Percentiles rank a stretch among this genome's conserved stretches.
These are phyloP conservation scores for Agaricus bisporus DNA, from an alignment of 768 basidiomycete genomes.

Conservation along the genomic window DNA sequence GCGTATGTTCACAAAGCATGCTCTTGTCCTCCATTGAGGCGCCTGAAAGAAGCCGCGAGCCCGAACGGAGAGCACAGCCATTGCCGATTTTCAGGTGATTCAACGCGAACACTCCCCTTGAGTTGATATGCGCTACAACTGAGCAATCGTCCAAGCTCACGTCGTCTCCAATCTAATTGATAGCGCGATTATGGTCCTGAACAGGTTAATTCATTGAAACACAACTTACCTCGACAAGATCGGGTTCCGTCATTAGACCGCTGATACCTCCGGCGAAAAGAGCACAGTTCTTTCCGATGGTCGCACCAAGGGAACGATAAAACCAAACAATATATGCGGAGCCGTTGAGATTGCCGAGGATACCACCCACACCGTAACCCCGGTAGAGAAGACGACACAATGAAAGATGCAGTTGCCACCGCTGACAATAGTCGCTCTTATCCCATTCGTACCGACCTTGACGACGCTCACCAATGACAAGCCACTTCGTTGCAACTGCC, in stretches of 20 bases:
- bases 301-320: slow-evolving; percentile 36
- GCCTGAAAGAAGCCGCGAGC: slow-evolving; percentile 40
- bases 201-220: background rate
- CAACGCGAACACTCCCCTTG: slow-evolving; percentile 37
- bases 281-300: slow-evolving; percentile 35
- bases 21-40: slow-evolving; percentile 45
- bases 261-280: slow-evolving; percentile 34
- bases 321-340: slow-evolving; percentile 40
- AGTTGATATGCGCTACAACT: slow-evolving; percentile 43
- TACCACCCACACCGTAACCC: slow-evolving; percentile 36
- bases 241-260: slow-evolving; percentile 43
- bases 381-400: slow-evolving; percentile 31
- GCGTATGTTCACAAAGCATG: slow-evolving; percentile 43
- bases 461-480: slow-evolving; percentile 32
- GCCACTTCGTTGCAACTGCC: slow-evolving; percentile 38
- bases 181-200: background rate
- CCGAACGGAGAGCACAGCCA: slow-evolving; percentile 37
- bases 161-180: slow-evolving; percentile 31
- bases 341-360: slow-evolving; percentile 33
- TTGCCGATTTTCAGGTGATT: slow-evolving; percentile 35
- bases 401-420: slow-evolving; percentile 41
- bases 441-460: slow-evolving; percentile 40
- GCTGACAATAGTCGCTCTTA: slow-evolving; percentile 40
- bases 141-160: slow-evolving; percentile 41
- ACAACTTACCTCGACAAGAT: slow-evolving; percentile 31